These are phyloP conservation scores for Xylaria telfairii DNA, from an alignment of 495 filamentous ascomycete genomes.

Conservation along the genomic window DNA sequence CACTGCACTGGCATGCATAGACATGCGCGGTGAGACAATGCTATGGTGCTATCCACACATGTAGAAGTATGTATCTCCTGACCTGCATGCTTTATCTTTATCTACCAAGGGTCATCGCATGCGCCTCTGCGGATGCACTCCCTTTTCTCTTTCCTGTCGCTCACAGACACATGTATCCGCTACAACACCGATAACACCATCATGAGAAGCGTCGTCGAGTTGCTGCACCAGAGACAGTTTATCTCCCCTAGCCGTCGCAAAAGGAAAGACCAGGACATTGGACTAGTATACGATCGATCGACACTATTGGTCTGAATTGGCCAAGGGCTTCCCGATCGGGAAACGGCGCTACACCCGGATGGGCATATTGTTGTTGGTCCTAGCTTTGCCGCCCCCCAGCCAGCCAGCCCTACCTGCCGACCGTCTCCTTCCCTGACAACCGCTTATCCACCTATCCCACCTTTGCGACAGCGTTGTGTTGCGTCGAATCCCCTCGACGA, in stretches of 20 bases:
- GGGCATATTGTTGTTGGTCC: constrained; percentile 41
- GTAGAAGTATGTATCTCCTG: constrained; percentile 27
- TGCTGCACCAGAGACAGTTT: constrained; percentile 19
- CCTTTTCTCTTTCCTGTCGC: constrained; percentile 19
- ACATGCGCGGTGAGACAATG: constrained; percentile 29
- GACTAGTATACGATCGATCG: too few species aligned
- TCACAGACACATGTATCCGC: background rate
- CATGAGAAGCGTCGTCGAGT: constrained; percentile 34
- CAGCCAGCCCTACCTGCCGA: too few species aligned
- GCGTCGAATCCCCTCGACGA: background rate
- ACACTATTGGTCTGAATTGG: constrained; percentile 19
- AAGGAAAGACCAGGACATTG: constrained; percentile 24
- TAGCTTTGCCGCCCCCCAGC: constrained; percentile 27
- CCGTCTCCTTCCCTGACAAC: constrained; percentile 34
- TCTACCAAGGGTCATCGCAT: constrained; percentile 23
- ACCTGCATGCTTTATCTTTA: constrained; percentile 33
- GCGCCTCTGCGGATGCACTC: constrained; percentile 20
- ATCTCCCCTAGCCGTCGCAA: constrained; percentile 27
- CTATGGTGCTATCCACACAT: constrained; percentile 10
- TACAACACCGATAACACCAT: constrained; percentile 26
- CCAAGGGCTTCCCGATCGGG: constrained; percentile 21
- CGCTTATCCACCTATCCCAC: background rate
- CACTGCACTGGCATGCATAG: constrained; percentile 22
- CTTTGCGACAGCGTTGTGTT: background rate
- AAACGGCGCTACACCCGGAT: constrained; percentile 32